Conservation (phyloP, 148 eudicot species). For the Rhododendron mucronatum region DNA sequence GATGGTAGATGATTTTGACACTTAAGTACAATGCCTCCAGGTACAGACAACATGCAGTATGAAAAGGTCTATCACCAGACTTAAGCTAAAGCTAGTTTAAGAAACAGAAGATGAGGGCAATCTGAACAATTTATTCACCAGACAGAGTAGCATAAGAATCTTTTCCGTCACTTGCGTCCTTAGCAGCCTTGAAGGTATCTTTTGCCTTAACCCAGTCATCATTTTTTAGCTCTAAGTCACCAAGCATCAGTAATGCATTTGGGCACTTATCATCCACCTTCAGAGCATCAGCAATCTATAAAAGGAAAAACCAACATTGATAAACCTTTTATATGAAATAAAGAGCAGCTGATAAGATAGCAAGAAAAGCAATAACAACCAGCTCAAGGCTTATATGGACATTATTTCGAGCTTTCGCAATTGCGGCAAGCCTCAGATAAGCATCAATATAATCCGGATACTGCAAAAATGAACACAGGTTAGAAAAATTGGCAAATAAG, state of each 20-base stretch:
- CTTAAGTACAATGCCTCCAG: neutral
- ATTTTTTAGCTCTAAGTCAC: slow-evolving; percentile 92
- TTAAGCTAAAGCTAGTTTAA: neutral
- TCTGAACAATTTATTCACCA: slow-evolving; percentile 38
- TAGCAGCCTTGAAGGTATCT: slow-evolving; percentile 91
- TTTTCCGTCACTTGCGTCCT: slow-evolving; percentile 67
- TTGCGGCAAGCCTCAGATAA: slow-evolving; percentile 81
- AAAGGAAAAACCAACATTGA: slow-evolving; percentile 9
- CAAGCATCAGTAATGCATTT: slow-evolving; percentile 79
- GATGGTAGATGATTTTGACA: neutral
- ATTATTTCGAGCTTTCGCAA: slow-evolving; percentile 86
- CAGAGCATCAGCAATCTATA: slow-evolving; percentile 77
- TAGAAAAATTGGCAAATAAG: slow-evolving; percentile 2
- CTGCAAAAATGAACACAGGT: slow-evolving; percentile 32
- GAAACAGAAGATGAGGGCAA: neutral
- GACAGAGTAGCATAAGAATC: slow-evolving; percentile 91
- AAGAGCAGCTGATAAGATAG: neutral
- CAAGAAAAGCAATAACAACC: slow-evolving; percentile 40
- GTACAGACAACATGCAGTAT: neutral
- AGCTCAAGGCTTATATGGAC: slow-evolving; percentile 77
- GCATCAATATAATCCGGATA: slow-evolving; percentile 90
- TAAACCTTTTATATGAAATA: neutral
- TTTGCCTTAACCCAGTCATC: slow-evolving; percentile 99
- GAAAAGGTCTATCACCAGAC: slow-evolving; percentile 5
- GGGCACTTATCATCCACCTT: slow-evolving; percentile 83